Evolutionary conservation across 78 protist species (phyloP), one percentile per base, ranked within the genome.

Genomic region (Speleostelium caveatum): DNA sequence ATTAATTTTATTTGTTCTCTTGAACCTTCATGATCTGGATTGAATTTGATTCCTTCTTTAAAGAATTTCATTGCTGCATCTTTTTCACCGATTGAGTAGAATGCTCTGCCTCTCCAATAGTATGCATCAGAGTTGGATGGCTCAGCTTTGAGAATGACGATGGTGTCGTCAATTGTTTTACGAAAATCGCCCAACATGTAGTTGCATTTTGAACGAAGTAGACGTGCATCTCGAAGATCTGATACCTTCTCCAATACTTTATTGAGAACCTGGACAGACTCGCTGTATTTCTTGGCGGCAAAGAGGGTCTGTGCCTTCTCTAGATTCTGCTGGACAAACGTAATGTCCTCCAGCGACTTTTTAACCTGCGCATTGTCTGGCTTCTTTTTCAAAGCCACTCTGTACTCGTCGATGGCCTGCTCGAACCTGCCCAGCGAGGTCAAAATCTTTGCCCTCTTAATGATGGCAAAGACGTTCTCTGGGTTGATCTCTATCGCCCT

Each of bases 401-500:
- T 42, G 68, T 83, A 83, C 38, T 83, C 79, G 3, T 83, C 91
- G 0, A 49, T 53, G 7, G 91, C 78, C 0, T 83, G 56, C n/a
- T 83, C 79, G 39, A 83, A 83, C 14, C 91, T 19, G 42, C 91
- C 91, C 63, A 83, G 30, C 32, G 78, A 69, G 30, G 91, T 55
- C 24, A 39, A 73, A 42, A 83, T 83, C 79, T 83, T 83, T 3
- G 79, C 91, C 14, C 73, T 28, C 79, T 83, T 83, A 4, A 71
- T 56, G n/a, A 49, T 58, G 38, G 91, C 91, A 58, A 69, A 79
- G 6, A 83, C 24, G 60, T 83, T 83, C 19, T 35, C 72, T 42
- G 91, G 91, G 38, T 83, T 83, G 71, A 60, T 60, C 56, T 83
- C 78, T 3, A 83, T 61, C 4, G 91, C 91, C 60, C 79, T 68